phyloP scores from a whole-genome alignment of 2,329 filamentous ascomycete genomes.

The Zymoseptoria tritici region DNA sequence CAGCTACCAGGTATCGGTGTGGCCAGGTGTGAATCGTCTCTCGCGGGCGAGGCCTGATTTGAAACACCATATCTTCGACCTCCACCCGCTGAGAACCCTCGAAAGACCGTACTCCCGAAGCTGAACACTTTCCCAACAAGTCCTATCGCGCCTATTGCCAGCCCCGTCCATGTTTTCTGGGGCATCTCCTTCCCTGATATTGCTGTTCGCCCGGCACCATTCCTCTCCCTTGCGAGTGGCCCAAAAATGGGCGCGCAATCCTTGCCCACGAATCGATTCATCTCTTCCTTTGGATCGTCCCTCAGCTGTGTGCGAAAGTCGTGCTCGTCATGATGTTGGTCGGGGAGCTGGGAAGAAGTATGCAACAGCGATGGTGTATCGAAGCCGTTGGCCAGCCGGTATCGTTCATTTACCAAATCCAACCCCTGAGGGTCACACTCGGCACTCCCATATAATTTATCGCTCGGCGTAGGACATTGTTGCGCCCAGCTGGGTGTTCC shows the following conservation, averaged over 20 bases:
- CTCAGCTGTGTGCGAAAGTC: slow-evolving; percentile 16
- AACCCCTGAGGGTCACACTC: slow-evolving; percentile 28
- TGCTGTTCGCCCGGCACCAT: slow-evolving; percentile 25
- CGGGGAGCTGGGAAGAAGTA: slow-evolving; percentile 2
- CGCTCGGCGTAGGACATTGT: slow-evolving; percentile 16
- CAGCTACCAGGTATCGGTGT: slow-evolving; percentile 50
- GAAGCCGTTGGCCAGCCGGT: slow-evolving; percentile 44
- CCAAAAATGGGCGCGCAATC: slow-evolving; percentile 16
- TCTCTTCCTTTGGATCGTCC: slow-evolving; percentile 13
- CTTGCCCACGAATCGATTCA: slow-evolving; percentile 5
- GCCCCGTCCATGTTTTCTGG: slow-evolving; percentile 44
- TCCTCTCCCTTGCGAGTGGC: slow-evolving; percentile 30
- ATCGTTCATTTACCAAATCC: slow-evolving; percentile 45
- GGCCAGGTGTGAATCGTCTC: slow-evolving; percentile 23
- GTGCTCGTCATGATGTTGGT: slow-evolving; percentile 6
- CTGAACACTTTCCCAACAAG: slow-evolving; percentile 73
- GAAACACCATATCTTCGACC: slow-evolving; percentile 61
- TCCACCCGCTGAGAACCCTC: slow-evolving; percentile 79
- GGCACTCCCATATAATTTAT: slow-evolving; percentile 16
- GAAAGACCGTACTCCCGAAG: slow-evolving; percentile 69
- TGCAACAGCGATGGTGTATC: slow-evolving; percentile 39
- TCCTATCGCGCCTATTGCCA: slow-evolving; percentile 54
- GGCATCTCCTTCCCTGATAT: slow-evolving; percentile 7
- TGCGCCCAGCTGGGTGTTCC: slow-evolving; percentile 17
- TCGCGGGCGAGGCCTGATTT: slow-evolving; percentile 8